A percentile compares a stretch with the other conserved stretches of the same genome.
phyloP scores from a whole-genome alignment of 2,329 filamentous ascomycete genomes.

The Coleophoma cylindrospora region DNA sequence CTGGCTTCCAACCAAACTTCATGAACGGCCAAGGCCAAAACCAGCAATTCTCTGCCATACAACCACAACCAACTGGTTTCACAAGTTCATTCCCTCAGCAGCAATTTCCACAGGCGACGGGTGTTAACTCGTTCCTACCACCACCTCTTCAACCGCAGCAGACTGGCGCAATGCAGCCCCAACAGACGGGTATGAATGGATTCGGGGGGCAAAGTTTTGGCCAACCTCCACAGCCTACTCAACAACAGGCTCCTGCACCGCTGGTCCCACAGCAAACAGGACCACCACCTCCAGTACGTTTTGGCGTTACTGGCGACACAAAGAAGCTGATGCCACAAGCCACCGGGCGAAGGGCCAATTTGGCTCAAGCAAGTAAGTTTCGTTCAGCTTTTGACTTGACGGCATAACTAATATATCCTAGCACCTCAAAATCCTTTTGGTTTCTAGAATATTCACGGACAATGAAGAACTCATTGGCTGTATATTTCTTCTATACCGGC shows the following conservation, averaged over 20 bases:
- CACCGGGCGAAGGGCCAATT: conserved; percentile 84
- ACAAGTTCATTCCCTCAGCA: conserved; percentile 35
- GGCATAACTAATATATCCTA: conserved; percentile 26
- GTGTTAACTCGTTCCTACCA: conserved; percentile 54
- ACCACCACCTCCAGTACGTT: conserved; percentile 81
- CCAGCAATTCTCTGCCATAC: conserved; percentile 44
- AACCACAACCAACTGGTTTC: conserved; percentile 44
- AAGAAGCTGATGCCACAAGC: conserved; percentile 81
- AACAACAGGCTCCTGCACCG: conserved; percentile 53
- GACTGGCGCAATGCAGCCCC: conserved; percentile 48
- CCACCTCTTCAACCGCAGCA: conserved; percentile 55
- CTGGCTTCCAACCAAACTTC: conserved; percentile 43
- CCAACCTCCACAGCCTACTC: conserved; percentile 38
- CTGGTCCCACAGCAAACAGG: conserved; percentile 76
- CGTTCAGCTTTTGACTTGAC: neutral
- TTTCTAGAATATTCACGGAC: conserved; percentile 39
- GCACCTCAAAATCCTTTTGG: conserved; percentile 68
- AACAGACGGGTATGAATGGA: conserved; percentile 45
- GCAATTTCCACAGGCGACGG: conserved; percentile 30
- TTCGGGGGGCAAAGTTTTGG: conserved; percentile 31
- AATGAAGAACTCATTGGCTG: conserved; percentile 2
- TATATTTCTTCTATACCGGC: conserved; percentile 15
- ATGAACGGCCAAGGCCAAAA: conserved; percentile 38
- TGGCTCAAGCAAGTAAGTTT: conserved; percentile 87
- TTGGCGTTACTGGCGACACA: conserved; percentile 68